Evolutionary conservation across 805 yeast species (phyloP), one percentile per base, ranked within the genome.

Genomic region (Komagataella kurtzmanii): DNA sequence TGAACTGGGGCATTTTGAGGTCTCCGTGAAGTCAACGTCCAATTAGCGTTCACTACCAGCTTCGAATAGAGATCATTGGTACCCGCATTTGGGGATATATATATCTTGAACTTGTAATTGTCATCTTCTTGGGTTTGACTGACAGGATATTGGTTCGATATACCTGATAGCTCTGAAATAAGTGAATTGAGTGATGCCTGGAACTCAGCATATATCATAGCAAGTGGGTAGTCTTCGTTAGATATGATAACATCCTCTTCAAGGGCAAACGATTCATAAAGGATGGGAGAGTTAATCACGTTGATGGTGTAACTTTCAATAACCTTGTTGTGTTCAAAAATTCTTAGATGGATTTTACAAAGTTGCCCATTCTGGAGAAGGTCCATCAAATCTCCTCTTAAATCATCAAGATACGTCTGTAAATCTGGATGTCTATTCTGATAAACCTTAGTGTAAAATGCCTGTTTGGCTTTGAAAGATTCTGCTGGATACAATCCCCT

Each of bases 401-500:
- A 30, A 30, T 8, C 40, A 10, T 30, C 40, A 30, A 30, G 40
- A 10, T 30, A 30, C 2, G 40, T 5, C 40, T 30, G 40, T 30
- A 30, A 8, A 30, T 30, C 40, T 8, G 40, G 40, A 30, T 30
- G 40, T 30, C 40, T 30, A 4, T 30, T 30, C 40, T 30, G 40
- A 5, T 30, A 30, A 8, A 30, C 40, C n/a, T 30, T 30, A 5
- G 40, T 30, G 40, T 30, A 30, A 8, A 30, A 30, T 10, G 40
- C 40, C n/a, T 14, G 40, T 14, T 10, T 30, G 10, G 40, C 6
- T 5, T 30, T 30, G n/a, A 30, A 30, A 6, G 52, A 69, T 49
- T 68, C 73, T 1, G 53, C 58, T 0, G 83, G 83, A 57, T 85
- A 85, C 0, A 85, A 63, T 1, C 64, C 60, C 48, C 80, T 71